Base-by-base conservation (phyloP, 2,329 filamentous ascomycete species). In the Cladosporium sphaerospermum region DNA sequence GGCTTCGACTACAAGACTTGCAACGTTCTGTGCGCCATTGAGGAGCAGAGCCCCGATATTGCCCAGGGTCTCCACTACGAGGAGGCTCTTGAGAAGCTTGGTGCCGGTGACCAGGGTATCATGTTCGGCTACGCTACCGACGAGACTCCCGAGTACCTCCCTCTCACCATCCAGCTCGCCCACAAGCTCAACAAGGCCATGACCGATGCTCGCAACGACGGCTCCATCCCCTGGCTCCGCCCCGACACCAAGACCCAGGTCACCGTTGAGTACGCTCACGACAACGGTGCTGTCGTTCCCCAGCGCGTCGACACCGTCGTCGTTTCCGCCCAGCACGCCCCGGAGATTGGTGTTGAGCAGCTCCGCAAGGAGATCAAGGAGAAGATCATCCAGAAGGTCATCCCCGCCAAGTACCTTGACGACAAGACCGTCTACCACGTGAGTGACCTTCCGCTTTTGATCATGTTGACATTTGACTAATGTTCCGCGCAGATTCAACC, bases 121-220 rank as follows among this genome's bases (percentile, higher is more conserved):
- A 99, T 99, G 93, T 99, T 99, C 77, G 93, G 93, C 68, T 99
- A 99, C 82, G 93, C 93, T 74, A 96, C 93, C 68, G 93, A 99
- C 70, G 93, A 99, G 83, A 97, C 93, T 67, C 91, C 92, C 58
- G 93, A 99, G 80, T 83, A 95, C 66, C 88, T 97, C 72, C 93
- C 93, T 63, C 81, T 99, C 69, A 97, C 92, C 68, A 82, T 97
- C 65, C 83, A 92, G 68, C 84, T 97, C 70, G 87, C 93, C 69
- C 93, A 99, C 84, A 90, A 91, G 82, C 88, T 99, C 67, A 99
- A 99, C 79, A 81, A 85, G 71, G 89, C 89, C 74, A 95, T 99
- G 91, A 88, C 84, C 61, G 81, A 85, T 65, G 90, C 92, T 69
- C 89, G 92, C 70, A 86, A 88, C 62, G 83, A 95, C 70, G 93